Percentiles rank a stretch among this genome's conserved stretches.
Conservation (phyloP, 225 moss, liverwort and hornwort species). For the Straminergon stramineum region DNA sequence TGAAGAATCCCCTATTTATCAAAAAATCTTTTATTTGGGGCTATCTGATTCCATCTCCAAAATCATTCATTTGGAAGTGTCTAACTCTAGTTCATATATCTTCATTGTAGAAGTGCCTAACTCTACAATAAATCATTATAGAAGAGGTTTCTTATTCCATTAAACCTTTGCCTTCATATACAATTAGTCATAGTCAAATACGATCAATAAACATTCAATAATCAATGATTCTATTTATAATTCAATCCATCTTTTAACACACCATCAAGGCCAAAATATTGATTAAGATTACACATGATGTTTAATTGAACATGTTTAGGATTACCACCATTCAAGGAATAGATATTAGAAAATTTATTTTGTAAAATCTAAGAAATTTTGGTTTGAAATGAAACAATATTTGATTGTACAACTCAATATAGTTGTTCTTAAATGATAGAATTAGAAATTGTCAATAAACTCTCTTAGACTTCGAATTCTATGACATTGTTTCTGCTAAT, state of each 20-base stretch:
- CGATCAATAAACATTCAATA: no score
- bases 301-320: background rate
- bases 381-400: background rate
- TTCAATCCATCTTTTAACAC: no score
- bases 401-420: no score
- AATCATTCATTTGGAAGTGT: no score
- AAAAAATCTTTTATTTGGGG: background rate
- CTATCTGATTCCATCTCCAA: background rate
- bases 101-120: no score
- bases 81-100: no score
- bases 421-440: background rate
- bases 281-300: background rate
- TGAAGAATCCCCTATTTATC: background rate
- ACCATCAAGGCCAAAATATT: no score
- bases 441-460: background rate
- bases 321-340: background rate
- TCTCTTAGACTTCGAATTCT: no score
- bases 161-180: no score
- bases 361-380: background rate
- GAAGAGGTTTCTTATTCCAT: background rate
- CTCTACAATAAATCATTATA: background rate
- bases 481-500: no score
- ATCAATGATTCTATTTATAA: no score
- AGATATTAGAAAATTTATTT: background rate
- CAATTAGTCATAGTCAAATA: no score